phyloP scores from a whole-genome alignment of 202 grass and related monocot species.

The Schoenoplectus triqueter region DNA sequence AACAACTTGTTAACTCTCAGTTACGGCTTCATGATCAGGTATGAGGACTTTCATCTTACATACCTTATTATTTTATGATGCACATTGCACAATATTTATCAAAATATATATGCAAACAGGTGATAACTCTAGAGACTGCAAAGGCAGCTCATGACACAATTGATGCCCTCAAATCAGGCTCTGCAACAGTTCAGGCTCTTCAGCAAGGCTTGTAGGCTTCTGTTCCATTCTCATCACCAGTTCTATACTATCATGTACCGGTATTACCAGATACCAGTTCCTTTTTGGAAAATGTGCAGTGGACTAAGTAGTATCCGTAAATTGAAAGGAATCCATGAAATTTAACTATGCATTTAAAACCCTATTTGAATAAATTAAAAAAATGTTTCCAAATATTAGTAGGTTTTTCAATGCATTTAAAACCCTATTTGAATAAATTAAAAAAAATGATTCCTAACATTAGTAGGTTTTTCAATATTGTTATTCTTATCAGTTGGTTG shows the following conservation, averaged over 20 bases:
- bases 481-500: too few relatives aligned
- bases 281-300: background rate
- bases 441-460: too few relatives aligned
- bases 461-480: too few relatives aligned
- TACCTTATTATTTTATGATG: background rate
- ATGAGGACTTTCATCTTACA: slow-evolving; percentile 9
- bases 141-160: slow-evolving; percentile 77
- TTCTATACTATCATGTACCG: background rate
- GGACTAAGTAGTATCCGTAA: background rate
- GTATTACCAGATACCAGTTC: background rate
- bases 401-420: too few relatives aligned
- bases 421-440: too few relatives aligned
- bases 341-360: background rate
- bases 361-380: too few relatives aligned
- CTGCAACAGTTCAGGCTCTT: slow-evolving; percentile 75
- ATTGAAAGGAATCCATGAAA: background rate
- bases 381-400: too few relatives aligned
- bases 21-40: slow-evolving; percentile 82
- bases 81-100: background rate
- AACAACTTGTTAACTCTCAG: slow-evolving; percentile 71
- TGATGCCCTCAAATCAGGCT: slow-evolving; percentile 68
- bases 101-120: slow-evolving; percentile 32
- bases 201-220: slow-evolving; percentile 65
- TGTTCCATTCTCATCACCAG: slow-evolving; percentile 24
- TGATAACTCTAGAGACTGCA: slow-evolving; percentile 66